These are phyloP conservation scores for Artemisia argyi DNA, from an alignment of 129 eudicot genomes.

Conservation along the genomic window DNA sequence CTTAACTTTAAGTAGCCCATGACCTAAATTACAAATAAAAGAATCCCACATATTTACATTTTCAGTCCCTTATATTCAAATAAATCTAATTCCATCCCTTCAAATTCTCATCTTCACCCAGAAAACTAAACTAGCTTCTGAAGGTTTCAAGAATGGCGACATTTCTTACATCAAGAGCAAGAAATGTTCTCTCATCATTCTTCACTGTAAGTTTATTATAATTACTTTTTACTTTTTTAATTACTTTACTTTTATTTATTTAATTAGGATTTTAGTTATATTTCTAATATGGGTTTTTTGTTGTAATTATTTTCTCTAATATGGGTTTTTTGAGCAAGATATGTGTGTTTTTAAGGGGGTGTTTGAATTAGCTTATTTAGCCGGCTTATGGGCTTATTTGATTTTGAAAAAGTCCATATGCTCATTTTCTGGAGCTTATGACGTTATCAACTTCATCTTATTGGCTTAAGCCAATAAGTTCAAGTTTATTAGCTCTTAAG, in stretches of 20 bases:
- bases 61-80: conserved; percentile 8
- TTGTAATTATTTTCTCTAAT: no score
- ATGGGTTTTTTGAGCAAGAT: no score
- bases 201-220: conserved; percentile 17
- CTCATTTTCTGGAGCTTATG: no score
- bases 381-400: no score
- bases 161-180: conserved; percentile 7
- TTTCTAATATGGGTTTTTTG: no score
- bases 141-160: conserved; percentile 23
- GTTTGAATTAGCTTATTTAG: no score
- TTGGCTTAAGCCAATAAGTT: neutral
- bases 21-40: no score
- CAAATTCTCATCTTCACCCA: neutral
- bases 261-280: neutral
- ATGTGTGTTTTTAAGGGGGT: no score
- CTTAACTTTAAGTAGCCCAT: no score
- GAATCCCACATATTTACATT: neutral
- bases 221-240: no score
- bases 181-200: conserved; percentile 1
- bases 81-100: conserved; percentile 2
- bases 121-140: neutral
- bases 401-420: no score
- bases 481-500: no score
- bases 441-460: conserved; percentile 2
- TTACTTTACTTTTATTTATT: neutral